Evolutionary conservation across 108 stramenopile genomes (phyloP).

Genomic region (Pseudonitzschia multiseries): DNA sequence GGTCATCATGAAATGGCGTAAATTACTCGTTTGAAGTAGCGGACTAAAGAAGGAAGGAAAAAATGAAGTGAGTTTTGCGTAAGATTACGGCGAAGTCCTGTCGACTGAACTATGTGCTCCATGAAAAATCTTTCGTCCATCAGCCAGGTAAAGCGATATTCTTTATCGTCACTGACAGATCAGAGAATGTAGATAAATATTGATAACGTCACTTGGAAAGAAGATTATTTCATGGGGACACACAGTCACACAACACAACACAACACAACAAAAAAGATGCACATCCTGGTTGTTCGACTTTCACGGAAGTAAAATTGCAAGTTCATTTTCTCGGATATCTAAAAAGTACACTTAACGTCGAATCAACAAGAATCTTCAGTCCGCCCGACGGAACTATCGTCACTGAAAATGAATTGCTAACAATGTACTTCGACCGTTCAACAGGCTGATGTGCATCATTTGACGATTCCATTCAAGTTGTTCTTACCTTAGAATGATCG

Average conservation of each 20-base stretch:
- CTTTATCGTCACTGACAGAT: constrained; percentile 13
- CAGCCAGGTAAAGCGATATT: constrained; percentile 13
- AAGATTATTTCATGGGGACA: neutral
- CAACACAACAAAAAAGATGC: neutral
- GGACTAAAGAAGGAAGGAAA: too few species aligned
- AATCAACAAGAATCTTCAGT: constrained; percentile 32
- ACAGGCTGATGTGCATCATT: neutral
- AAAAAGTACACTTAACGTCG: constrained; percentile 33
- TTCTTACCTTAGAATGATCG: too few species aligned
- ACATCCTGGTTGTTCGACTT: neutral
- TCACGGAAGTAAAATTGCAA: neutral
- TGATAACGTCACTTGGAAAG: constrained; percentile 29
- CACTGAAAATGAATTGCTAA: constrained; percentile 18
- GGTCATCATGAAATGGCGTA: too few species aligned
- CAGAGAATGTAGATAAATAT: constrained; percentile 38
- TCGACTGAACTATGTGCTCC: neutral
- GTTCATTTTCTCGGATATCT: constrained; percentile 23
- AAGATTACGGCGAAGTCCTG: too few species aligned
- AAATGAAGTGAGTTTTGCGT: too few species aligned
- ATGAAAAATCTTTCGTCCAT: neutral
- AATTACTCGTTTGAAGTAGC: too few species aligned
- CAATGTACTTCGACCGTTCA: neutral
- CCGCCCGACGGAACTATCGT: constrained; percentile 39
- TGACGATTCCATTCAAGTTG: neutral
- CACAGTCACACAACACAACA: neutral